Evolutionary conservation across 108 stramenopile genomes (phyloP), one percentile per base, ranked within the genome.

Genomic region (Cyclotella atomus): DNA sequence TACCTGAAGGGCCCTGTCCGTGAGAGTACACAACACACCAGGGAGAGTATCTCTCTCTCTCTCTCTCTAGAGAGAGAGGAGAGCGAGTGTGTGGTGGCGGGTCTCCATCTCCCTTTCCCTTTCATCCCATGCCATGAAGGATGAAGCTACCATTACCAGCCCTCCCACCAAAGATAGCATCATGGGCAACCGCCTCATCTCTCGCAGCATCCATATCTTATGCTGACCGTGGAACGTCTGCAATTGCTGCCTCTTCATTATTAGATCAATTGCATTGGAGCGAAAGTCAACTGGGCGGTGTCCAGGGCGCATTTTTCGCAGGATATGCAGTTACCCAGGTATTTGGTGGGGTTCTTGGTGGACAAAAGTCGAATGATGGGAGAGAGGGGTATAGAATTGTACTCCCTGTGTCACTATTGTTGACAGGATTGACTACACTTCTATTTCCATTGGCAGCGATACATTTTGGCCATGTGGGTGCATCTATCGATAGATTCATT

Each of bases 241-340:
- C 77, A 5, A 73, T 79, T 12, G 73, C 59, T 3, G 72, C 77
- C 41, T 57, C 54, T 10, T 67, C 57, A 12, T 36, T 79, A 8
- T 50, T 79, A n/a, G 46, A 69, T 19, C 53, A 79, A 41, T 36
- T 73, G 36, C 47, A 61, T 29, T 79, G 77, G 77, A 79, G 32
- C 21, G 77, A 79, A 50, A 32, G 65, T 46, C 57, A 79, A n/a
- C 36, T 79, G 27, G 77, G 77, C 9, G 59, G 45, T 28, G 77
- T 79, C 5, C 77, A 79, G 36, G 32, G 56, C 19, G 46, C 59
- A 0, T 79, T 79, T 54, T 79, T 73, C 33, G 54, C 68, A 14
- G 77, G 77, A 15, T 79, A 79, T 50, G 77, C 73, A 2, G 16
- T 79, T 14, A 79, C 77, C 20, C 77, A 79, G 38, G 77, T 79